Evolutionary conservation across 306 rosid genomes (phyloP).

Genomic region (Canavalia ensiformis): DNA sequence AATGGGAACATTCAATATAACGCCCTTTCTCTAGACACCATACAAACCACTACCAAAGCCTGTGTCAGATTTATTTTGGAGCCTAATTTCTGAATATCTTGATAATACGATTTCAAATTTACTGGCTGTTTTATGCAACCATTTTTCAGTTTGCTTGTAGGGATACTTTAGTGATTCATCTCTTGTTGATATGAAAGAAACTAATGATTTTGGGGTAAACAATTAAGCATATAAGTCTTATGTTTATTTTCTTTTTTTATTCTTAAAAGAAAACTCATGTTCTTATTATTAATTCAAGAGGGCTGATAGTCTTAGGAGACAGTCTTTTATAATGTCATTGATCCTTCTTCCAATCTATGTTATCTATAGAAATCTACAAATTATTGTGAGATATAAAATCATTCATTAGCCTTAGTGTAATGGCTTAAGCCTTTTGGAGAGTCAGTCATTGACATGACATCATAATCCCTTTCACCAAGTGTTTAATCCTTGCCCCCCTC

Average conservation of each 20-base stretch:
- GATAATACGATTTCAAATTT: not conserved
- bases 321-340: conserved; percentile 17
- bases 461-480: not conserved
- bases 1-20: not conserved
- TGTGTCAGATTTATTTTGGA: not conserved
- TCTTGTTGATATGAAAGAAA: conserved; percentile 6
- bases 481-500: not conserved
- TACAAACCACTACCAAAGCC: not conserved
- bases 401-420: not conserved
- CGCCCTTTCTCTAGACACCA: conserved; percentile 17
- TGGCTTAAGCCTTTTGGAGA: not conserved
- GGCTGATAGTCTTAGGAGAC: conserved; percentile 3
- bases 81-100: conserved; percentile 8
- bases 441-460: not conserved
- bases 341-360: conserved; percentile 18
- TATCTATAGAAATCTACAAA: not conserved
- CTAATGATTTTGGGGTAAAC: conserved; percentile 6
- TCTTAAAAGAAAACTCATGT: not conserved
- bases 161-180: conserved; percentile 3
- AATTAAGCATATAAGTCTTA: not conserved
- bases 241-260: not conserved
- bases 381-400: not conserved
- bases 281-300: not conserved
- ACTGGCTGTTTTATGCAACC: not conserved
- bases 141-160: not conserved